Evolutionary conservation across 2,329 filamentous ascomycete genomes (phyloP).

Genomic region (Alternaria sp.): DNA sequence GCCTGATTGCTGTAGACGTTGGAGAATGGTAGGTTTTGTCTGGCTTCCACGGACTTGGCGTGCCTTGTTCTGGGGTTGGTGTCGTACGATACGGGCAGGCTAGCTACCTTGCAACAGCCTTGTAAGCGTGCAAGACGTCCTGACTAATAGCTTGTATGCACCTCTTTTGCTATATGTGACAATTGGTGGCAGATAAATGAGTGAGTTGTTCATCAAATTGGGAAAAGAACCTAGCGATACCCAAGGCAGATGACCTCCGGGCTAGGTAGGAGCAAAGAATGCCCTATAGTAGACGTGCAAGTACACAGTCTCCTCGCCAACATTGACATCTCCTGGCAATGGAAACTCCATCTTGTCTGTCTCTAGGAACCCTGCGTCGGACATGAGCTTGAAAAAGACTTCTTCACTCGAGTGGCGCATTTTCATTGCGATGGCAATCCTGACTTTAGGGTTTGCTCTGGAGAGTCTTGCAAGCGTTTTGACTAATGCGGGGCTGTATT

Average conservation of each 20-base stretch:
- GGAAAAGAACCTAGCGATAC: neutral
- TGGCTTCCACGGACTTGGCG: neutral
- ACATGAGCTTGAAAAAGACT: slow-evolving; percentile 67
- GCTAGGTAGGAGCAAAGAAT: neutral
- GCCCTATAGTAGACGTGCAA: slow-evolving; percentile 26
- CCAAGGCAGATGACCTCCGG: neutral
- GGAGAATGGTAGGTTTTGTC: neutral
- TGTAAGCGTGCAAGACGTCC: neutral
- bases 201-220: neutral
- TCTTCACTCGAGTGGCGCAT: slow-evolving; percentile 70
- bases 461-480: slow-evolving; percentile 60
- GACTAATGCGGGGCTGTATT: slow-evolving; percentile 64
- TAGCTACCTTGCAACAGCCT: neutral
- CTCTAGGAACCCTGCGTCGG: slow-evolving; percentile 32
- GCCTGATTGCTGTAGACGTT: neutral
- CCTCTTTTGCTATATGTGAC: neutral
- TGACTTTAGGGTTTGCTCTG: slow-evolving; percentile 55
- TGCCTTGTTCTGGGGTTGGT: neutral
- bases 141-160: neutral
- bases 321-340: slow-evolving; percentile 37
- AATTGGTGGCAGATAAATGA: neutral
- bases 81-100: neutral
- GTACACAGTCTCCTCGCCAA: slow-evolving; percentile 34
- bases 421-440: slow-evolving; percentile 69
- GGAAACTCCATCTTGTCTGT: slow-evolving; percentile 16